phyloP scores from a whole-genome alignment of 225 moss, liverwort and hornwort genomes.

The Straminergon stramineum region DNA sequence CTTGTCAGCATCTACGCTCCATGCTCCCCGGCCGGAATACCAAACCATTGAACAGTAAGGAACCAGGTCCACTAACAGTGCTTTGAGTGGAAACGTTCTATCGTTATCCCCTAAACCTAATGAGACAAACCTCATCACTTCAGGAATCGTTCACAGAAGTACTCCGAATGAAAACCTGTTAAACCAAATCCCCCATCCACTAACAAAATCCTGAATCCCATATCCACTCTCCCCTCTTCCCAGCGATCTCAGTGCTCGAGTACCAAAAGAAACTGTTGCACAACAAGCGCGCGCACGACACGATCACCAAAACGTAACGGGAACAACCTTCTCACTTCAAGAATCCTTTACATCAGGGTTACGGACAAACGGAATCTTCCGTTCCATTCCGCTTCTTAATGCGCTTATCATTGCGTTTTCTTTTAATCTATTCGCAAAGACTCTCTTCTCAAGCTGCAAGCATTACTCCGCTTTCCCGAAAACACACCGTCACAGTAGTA shows the following conservation, averaged over 20 bases:
- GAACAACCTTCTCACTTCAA: background rate
- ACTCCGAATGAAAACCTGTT: background rate
- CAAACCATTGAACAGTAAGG: background rate
- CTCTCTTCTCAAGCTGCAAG: background rate
- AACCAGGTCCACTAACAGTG: background rate
- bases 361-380: background rate
- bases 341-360: background rate
- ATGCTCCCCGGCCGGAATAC: background rate
- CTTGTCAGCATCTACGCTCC: background rate
- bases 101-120: background rate
- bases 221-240: background rate
- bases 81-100: background rate
- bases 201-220: background rate
- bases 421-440: background rate
- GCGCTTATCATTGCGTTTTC: background rate
- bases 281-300: background rate
- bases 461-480: background rate
- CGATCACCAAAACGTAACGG: background rate
- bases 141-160: background rate
- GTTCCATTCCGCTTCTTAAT: background rate
- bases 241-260: background rate
- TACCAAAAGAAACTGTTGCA: background rate
- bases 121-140: background rate
- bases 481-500: background rate
- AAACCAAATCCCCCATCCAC: background rate